Evolutionary conservation across 2,329 filamentous ascomycete species (phyloP), one percentile per base, ranked within the genome.

Genomic region (Alternaria sp.): DNA sequence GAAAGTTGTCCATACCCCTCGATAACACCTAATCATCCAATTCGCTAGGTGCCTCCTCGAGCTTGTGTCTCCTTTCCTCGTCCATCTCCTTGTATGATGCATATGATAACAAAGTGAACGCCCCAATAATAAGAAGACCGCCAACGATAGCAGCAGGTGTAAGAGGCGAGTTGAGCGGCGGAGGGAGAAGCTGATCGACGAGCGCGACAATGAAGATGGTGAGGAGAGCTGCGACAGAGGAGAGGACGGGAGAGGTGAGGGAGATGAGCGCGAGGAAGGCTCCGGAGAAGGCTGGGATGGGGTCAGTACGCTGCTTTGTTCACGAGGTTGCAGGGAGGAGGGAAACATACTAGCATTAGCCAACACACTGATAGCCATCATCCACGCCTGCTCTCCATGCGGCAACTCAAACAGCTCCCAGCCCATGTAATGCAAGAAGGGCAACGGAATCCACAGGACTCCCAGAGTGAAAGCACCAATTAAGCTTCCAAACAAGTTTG

Each of bases 181-280:
- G 81, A 0, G 92, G 96, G 43, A 94, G 83, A 57, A 94, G 76
- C 88, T 95, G 96, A 79, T 99, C 95, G 56, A 92, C 92, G 30
- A 98, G 83, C 1, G 94, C 95, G 7, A 99, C 95, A 62, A 98
- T 88, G 84, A 99, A 98, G 67, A 99, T 99, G 22, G 95, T 99
- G 47, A 99, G 84, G 7, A 99, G 86, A 3, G 94, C 93, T 1
- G 95, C 95, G 11, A 99, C 95, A 18, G 91, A 96, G 59, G 91
- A 94, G 5, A 99, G 84, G 3, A 99, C 95, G 0, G 95, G 95
- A 18, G 91, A 94, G 0, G 95, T 99, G 28, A 99, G 85, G 16
- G 90, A 93, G 73, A 99, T 98, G 54, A 99, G 86, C 34, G 97
- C 91, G 7, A 98, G 85, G 83, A 98, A 98, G 20, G 90, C 92